Evolutionary conservation across 139 green algal species (phyloP).

Genomic region (Picochlorum sp.): DNA sequence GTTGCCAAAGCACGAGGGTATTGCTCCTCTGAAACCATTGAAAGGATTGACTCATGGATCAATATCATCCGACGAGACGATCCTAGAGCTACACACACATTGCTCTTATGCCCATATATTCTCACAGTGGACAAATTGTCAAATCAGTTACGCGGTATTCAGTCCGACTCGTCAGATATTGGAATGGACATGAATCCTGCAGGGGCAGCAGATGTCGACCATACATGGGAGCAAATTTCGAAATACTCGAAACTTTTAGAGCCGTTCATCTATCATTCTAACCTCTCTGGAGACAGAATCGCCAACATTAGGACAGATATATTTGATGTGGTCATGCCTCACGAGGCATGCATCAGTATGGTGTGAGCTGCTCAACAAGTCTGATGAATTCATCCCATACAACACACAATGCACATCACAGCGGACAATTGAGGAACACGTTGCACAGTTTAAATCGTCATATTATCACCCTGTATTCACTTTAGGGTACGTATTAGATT

Average conservation of each 20-base stretch:
- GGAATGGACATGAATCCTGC: neutral
- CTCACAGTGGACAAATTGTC: neutral
- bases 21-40: too few relatives aligned
- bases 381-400: neutral
- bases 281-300: neutral
- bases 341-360: neutral
- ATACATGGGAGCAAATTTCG: neutral
- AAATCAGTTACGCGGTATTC: neutral
- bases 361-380: neutral
- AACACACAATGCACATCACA: neutral
- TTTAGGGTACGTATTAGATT: neutral
- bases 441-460: neutral
- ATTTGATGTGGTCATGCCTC: conserved; percentile 3
- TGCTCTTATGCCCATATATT: too few relatives aligned
- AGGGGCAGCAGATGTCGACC: neutral
- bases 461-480: neutral
- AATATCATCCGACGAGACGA: too few relatives aligned
- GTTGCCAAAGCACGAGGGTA: neutral
- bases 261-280: neutral
- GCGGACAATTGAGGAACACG: neutral
- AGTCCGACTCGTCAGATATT: neutral
- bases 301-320: neutral
- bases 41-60: too few relatives aligned
- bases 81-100: too few relatives aligned
- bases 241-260: neutral